Conservation (phyloP, 305 asterid species). For the Fraxinus platypoda region DNA sequence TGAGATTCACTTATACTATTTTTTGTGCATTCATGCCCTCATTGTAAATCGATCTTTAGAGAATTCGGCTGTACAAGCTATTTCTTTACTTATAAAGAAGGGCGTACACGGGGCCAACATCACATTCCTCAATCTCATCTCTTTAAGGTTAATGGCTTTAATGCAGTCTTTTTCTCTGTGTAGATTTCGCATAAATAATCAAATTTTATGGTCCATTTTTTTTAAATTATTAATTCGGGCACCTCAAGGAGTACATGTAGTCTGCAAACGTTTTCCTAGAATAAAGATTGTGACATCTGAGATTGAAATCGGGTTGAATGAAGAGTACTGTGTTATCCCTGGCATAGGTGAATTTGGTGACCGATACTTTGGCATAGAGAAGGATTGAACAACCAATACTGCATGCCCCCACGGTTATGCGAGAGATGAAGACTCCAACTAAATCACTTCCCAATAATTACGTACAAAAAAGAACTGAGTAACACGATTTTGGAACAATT, state of each 20-base stretch:
- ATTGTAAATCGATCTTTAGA: constrained; percentile 40
- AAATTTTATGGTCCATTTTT: background rate
- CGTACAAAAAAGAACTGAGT: background rate
- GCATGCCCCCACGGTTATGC: background rate
- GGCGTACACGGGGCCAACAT: constrained; percentile 91
- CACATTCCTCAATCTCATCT: constrained; percentile 87
- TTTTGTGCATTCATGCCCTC: background rate
- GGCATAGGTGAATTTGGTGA: constrained; percentile 99
- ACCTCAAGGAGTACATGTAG: constrained; percentile 89
- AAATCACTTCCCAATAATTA: constrained; percentile 10
- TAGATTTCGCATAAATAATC: background rate
- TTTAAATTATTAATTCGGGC: constrained; percentile 54
- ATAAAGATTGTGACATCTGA: constrained; percentile 93
- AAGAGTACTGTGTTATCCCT: constrained; percentile 78
- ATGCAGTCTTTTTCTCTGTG: background rate
- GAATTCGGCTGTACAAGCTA: constrained; percentile 90
- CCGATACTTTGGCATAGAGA: constrained; percentile 91
- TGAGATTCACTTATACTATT: background rate
- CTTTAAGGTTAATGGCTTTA: constrained; percentile 44
- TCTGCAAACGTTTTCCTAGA: constrained; percentile 80
- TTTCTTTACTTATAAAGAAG: constrained; percentile 74
- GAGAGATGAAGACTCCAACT: background rate
- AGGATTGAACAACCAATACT: constrained; percentile 38
- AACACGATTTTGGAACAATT: constrained; percentile 20
- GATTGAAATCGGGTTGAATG: constrained; percentile 80